Percentiles rank a stretch among this genome's conserved stretches.
Evolutionary conservation across 768 basidiomycete species (phyloP).

Genomic region (Amanita brunnescens): DNA sequence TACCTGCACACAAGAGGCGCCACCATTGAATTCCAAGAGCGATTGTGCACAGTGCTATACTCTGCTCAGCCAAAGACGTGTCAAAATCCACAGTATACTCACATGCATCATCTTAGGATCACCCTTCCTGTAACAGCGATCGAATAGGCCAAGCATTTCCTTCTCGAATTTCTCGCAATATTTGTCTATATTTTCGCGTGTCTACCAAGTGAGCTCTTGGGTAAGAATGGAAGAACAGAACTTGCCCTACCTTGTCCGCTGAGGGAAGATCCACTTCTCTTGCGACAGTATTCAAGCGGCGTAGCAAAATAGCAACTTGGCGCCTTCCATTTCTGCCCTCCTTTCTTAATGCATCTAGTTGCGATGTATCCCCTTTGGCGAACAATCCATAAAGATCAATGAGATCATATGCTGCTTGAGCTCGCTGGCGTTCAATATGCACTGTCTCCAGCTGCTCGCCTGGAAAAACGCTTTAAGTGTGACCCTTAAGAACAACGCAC

Average conservation of each 20-base stretch:
- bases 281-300: constrained; percentile 79
- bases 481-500: neutral
- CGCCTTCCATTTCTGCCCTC: constrained; percentile 85
- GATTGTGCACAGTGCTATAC: constrained; percentile 98
- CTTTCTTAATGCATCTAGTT: constrained; percentile 69
- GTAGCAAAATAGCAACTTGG: constrained; percentile 79
- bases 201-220: constrained; percentile 33
- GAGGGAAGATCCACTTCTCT: constrained; percentile 88
- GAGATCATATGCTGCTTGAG: constrained; percentile 89
- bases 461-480: constrained; percentile 20
- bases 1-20: constrained; percentile 92
- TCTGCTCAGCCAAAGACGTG: constrained; percentile 1
- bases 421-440: constrained; percentile 84
- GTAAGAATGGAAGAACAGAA: neutral
- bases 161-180: constrained; percentile 99
- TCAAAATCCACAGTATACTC: constrained; percentile 17
- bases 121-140: constrained; percentile 90
- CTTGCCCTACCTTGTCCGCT: constrained; percentile 59
- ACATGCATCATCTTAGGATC: constrained; percentile 99
- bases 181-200: constrained; percentile 86
- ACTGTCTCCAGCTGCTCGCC: constrained; percentile 95
- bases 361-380: constrained; percentile 67
- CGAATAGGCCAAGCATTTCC: constrained; percentile 94
- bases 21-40: constrained; percentile 95
- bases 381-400: constrained; percentile 94